Evolutionary conservation across 2,329 filamentous ascomycete genomes (phyloP), one percentile per base, ranked within the genome.

Genomic region (Teratosphaeria viscida): DNA sequence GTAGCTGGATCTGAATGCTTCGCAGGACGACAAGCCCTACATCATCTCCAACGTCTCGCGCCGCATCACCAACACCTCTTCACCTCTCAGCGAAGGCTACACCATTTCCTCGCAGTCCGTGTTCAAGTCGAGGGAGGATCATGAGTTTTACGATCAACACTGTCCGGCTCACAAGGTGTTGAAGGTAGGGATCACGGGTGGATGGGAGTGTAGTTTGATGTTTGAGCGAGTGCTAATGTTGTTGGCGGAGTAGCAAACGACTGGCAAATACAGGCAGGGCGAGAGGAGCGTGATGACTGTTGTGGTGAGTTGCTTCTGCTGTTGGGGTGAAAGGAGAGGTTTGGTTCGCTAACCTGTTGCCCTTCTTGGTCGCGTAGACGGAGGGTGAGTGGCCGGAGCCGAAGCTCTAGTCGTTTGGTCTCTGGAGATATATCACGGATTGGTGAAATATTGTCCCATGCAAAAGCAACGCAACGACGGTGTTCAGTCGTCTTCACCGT

Each of bases 21-120:
- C 12, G 27, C 56, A 90, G 87, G 80, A 88, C 66, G 86, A 85
- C 62, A 83, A 87, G 69, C 84, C 85, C 0, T 90, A 90, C 71
- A 87, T 90, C 65, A 72, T 84, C 47, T 79, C 79, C 60, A 70
- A 69, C 35, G 64, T 63, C 12, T 63, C 66, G 16, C 58, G 66
- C 11, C 62, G 61, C 26, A 60, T 70, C 34, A 39, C 68, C 49
- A 70, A 70, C 54, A 67, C 66, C 14, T 60, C 59, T 4, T 68
- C 66, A 26, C 76, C 81, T 19, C 81, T 85, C 37, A 79, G 79
- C 63, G 81, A 86, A 70, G 87, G 86, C 54, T 88, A 80, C 74
- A 89, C 85, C 5, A 68, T 89, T 58, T 79, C 82, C 23, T 82
- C 82, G 58, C 82, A 85, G 71, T 84, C 81, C 39, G 80, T 83